Evolutionary conservation across 2,329 filamentous ascomycete species (phyloP).

Genomic region (Cadophora luteo-olivacea): DNA sequence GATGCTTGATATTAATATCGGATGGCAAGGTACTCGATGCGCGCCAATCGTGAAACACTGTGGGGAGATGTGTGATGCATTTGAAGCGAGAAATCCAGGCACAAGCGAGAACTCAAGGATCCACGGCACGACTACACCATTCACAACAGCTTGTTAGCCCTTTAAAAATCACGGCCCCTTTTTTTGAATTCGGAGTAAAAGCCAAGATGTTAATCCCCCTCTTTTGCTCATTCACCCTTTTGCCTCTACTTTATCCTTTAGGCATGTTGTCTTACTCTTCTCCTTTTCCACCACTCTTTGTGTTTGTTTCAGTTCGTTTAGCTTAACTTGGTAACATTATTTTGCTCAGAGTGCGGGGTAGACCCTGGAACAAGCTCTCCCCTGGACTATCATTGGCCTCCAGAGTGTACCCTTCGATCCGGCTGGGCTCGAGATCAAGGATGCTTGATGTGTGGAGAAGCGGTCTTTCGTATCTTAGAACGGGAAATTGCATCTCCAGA

Average conservation of each 20-base stretch:
- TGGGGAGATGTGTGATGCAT: background rate
- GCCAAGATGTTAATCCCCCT: background rate
- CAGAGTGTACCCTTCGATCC: background rate
- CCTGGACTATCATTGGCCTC: background rate
- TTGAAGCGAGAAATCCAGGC: background rate
- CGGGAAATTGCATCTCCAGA: background rate
- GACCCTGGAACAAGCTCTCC: background rate
- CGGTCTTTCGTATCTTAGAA: too few relatives aligned
- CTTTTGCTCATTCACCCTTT: background rate
- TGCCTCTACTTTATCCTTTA: background rate
- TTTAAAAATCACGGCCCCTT: background rate
- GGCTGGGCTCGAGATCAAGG: background rate
- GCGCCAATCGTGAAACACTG: conserved; percentile 10
- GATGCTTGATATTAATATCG: conserved; percentile 2
- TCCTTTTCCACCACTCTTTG: conserved; percentile 5
- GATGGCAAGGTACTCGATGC: background rate
- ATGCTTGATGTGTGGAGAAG: background rate
- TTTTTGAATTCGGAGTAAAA: background rate
- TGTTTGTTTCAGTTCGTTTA: background rate
- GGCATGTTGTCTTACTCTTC: background rate
- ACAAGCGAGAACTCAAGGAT: background rate
- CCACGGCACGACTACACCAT: background rate
- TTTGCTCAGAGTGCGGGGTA: background rate
- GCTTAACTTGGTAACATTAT: background rate
- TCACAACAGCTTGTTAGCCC: background rate